These are phyloP conservation scores for Aspergillus ellipticus DNA, from an alignment of 495 filamentous ascomycete genomes.

Conservation along the genomic window DNA sequence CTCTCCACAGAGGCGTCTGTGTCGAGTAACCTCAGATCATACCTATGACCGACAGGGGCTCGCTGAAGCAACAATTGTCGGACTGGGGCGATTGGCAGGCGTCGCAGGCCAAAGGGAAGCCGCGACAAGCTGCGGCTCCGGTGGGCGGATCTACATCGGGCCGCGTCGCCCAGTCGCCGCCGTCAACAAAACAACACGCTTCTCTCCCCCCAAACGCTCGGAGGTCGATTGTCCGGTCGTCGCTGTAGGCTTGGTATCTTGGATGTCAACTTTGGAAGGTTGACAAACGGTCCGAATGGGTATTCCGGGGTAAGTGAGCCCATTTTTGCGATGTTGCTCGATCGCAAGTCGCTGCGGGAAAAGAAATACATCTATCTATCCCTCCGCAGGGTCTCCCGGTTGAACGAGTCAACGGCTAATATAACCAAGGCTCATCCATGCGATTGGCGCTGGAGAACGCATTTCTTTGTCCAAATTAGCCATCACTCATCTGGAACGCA, in stretches of 20 bases:
- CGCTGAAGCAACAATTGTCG: not conserved
- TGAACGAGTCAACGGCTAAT: constrained; percentile 10
- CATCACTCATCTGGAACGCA: constrained; percentile 65
- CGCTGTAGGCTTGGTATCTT: not conserved
- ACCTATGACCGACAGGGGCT: not conserved
- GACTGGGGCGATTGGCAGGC: not conserved
- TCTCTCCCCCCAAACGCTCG: not conserved
- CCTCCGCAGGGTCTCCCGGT: not conserved
- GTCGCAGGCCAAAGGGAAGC: not conserved
- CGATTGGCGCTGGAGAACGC: constrained; percentile 78
- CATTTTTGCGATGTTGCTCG: not conserved
- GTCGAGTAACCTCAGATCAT: not conserved
- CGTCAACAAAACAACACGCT: constrained; percentile 29
- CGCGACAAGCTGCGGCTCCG: not conserved
- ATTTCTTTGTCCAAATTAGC: constrained; percentile 82
- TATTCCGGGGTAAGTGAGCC: constrained; percentile 42
- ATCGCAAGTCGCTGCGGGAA: not conserved
- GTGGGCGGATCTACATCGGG: constrained; percentile 42
- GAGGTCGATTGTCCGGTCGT: not conserved
- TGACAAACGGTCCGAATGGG: constrained; percentile 31
- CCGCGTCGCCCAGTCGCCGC: constrained; percentile 33
- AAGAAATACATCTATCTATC: constrained; percentile 19
- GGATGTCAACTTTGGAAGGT: not conserved
- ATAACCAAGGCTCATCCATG: constrained; percentile 69
- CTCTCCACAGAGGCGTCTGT: not conserved